phyloP scores from a whole-genome alignment of 441 rosid species.

The Erodium moschatum region DNA sequence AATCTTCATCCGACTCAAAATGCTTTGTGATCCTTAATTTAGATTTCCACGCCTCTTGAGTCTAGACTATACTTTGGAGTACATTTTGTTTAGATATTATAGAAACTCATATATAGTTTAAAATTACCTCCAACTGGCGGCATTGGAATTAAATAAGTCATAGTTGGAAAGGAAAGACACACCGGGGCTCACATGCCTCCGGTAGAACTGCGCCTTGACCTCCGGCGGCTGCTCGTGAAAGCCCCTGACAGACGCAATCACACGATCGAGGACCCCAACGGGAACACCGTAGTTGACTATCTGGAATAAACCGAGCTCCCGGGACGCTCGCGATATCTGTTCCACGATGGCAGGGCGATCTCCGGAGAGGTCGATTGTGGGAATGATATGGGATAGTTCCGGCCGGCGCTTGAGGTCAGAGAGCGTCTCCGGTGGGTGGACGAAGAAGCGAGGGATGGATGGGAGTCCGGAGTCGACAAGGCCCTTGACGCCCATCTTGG shows the following conservation, averaged over 20 bases:
- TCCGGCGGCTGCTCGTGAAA: conserved; percentile 42
- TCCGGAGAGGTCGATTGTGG: conserved; percentile 37
- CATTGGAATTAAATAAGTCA: conserved; percentile 36
- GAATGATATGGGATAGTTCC: conserved; percentile 19
- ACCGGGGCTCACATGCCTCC: conserved; percentile 21
- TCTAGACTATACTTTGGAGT: too few species aligned
- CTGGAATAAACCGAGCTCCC: conserved; percentile 51
- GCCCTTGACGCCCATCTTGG: conserved; percentile 50
- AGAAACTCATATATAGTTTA: too few species aligned
- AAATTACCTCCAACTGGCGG: conserved; percentile 47
- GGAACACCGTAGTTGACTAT: conserved; percentile 46
- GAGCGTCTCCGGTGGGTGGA: conserved; percentile 20
- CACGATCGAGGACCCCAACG: conserved; percentile 28
- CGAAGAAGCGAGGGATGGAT: conserved; percentile 28
- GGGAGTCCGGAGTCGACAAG: conserved; percentile 38
- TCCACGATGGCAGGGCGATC: conserved; percentile 22
- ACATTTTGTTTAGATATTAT: too few species aligned
- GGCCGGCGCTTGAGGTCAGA: conserved; percentile 23
- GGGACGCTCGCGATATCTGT: conserved; percentile 26
- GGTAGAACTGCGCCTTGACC: conserved; percentile 31
- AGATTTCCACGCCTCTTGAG: too few species aligned
- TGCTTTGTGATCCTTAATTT: too few species aligned
- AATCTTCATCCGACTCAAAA: too few species aligned
- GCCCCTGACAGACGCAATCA: conserved; percentile 25
- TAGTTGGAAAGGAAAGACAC: conserved; percentile 35